Base-by-base conservation (phyloP, 2,329 filamentous ascomycete genomes). In the Beauveria australis region DNA sequence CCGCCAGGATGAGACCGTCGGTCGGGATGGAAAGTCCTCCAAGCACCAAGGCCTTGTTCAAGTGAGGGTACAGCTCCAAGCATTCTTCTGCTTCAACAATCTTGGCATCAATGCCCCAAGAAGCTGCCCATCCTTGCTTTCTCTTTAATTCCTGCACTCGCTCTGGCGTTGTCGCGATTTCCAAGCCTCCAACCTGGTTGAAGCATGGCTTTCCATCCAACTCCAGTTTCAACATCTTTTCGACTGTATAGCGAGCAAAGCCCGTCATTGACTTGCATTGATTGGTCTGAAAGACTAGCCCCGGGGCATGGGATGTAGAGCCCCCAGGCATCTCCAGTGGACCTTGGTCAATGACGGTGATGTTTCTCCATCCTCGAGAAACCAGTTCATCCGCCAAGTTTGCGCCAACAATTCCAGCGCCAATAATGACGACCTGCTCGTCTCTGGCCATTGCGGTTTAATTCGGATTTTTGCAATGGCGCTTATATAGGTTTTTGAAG, bases 341-440 rank as follows among this genome's bases (percentile, higher is more conserved):
- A 0, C 84, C 84, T 69, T 87, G 84, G 64, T 87, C 84, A 63
- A 87, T 73, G 54, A 87, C 84, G 19, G 84, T 87, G 69, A 87
- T 84, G 69, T 86, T 72, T 59, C 69, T 79, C 83, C 84, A 87
- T 74, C 85, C 85, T 66, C 82, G 79, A 26, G 77, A 76, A 65
- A 84, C 77, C 66, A 87, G 78, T 76, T 87, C 84, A 66, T 87
- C 84, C 53, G 84, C 84, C 53, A 87, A 72, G 62, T 87, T 87
- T 61, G 79, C 78, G 52, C 84, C 84, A 61, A 87, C 84, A 61
- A 87, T 86, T 53, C 84, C 84, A 55, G 84, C 84, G 43, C 84
- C 84, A 62, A 85, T 83, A 63, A 85, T 83, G 62, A 85, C 79
- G 63, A 85, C 79, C 65, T 76, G 73, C 66, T 76, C 72, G 68